Evolutionary conservation across 495 filamentous ascomycete genomes (phyloP).

Genomic region (Cryomyces antarcticus): DNA sequence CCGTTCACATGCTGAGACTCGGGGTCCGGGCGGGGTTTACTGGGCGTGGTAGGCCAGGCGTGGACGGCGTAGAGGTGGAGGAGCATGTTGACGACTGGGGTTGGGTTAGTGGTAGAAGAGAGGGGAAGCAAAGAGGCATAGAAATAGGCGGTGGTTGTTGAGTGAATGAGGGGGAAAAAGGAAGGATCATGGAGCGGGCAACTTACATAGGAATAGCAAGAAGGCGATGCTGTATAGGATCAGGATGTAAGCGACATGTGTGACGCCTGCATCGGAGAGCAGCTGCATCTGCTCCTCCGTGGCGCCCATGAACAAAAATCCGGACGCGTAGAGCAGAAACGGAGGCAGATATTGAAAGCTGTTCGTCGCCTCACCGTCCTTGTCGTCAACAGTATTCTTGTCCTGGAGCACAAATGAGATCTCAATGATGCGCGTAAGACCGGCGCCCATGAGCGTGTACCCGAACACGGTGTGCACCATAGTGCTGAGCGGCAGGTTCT

Average conservation of each 20-base stretch:
- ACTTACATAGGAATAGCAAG: conserved; percentile 67
- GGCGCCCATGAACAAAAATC: conserved; percentile 93
- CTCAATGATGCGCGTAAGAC: conserved; percentile 68
- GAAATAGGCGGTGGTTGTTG: neutral
- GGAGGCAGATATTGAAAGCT: conserved; percentile 88
- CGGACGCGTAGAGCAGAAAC: conserved; percentile 80
- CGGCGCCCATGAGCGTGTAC: conserved; percentile 86
- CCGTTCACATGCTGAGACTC: conserved; percentile 7
- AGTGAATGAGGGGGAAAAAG: neutral
- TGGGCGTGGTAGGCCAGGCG: conserved; percentile 18
- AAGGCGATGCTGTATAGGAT: conserved; percentile 82
- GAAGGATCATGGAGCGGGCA: neutral
- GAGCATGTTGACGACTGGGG: conserved; percentile 53
- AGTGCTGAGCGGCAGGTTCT: conserved; percentile 60
- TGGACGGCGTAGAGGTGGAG: conserved; percentile 60
- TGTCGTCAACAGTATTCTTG: conserved; percentile 32
- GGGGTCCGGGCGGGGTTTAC: conserved; percentile 3
- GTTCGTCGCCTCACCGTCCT: conserved; percentile 30
- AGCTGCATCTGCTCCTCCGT: conserved; percentile 89
- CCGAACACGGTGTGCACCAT: conserved; percentile 87
- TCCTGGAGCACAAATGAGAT: conserved; percentile 74
- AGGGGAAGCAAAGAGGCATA: neutral
- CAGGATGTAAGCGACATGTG: conserved; percentile 77
- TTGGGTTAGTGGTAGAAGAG: neutral
- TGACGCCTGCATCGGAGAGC: conserved; percentile 48